Conservation (phyloP, 352 stramenopile species). For the Pythium vanterpoolii region DNA sequence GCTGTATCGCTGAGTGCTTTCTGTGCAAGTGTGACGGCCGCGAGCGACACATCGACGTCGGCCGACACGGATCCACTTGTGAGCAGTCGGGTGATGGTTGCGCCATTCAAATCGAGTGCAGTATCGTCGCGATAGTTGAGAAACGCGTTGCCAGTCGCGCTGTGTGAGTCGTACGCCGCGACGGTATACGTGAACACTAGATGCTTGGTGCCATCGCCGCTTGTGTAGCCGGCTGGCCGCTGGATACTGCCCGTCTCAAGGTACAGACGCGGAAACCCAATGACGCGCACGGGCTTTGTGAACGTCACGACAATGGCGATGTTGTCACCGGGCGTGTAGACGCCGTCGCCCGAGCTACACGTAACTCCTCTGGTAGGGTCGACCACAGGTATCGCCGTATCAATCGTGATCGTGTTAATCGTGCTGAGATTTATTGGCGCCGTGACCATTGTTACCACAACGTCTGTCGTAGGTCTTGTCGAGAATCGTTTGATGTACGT, state of each 20-base stretch:
- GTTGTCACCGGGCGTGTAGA: slow-evolving; percentile 67
- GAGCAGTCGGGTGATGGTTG: slow-evolving; percentile 48
- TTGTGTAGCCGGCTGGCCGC: slow-evolving; percentile 57
- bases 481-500: slow-evolving; percentile 73
- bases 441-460: slow-evolving; percentile 38
- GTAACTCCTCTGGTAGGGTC: slow-evolving; percentile 59
- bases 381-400: slow-evolving; percentile 52
- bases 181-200: slow-evolving; percentile 78
- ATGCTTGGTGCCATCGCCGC: slow-evolving; percentile 53
- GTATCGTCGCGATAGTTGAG: slow-evolving; percentile 66
- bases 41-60: slow-evolving; percentile 38
- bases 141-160: slow-evolving; percentile 32
- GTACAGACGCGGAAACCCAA: slow-evolving; percentile 61
- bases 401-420: slow-evolving; percentile 59
- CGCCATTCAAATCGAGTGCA: slow-evolving; percentile 66
- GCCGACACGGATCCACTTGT: slow-evolving; percentile 19
- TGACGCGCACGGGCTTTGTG: slow-evolving; percentile 70
- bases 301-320: slow-evolving; percentile 69
- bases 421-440: slow-evolving; percentile 46
- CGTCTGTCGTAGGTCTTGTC: slow-evolving; percentile 62
- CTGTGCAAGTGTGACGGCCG: slow-evolving; percentile 25
- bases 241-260: slow-evolving; percentile 73
- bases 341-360: slow-evolving; percentile 38
- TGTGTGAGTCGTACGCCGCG: slow-evolving; percentile 52
- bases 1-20: slow-evolving; percentile 51